Conservation (phyloP, 192 early-diverging fungal species). For the Coemansia sp. region DNA sequence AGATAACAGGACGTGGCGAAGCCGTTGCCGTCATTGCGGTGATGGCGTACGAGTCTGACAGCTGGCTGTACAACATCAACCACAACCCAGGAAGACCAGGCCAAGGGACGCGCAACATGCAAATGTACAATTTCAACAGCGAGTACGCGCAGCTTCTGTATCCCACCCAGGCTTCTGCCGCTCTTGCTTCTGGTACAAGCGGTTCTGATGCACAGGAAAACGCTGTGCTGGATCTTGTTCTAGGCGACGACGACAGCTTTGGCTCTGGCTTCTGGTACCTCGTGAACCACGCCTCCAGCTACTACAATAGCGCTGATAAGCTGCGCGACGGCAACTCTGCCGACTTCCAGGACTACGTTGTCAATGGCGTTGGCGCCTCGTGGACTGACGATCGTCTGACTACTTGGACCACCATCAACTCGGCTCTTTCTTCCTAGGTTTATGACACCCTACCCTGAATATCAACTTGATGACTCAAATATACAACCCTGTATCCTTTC, state of each 20-base stretch:
- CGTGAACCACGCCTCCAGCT: conserved; percentile 11
- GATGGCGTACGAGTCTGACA: conserved; percentile 37
- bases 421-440: conserved; percentile 12
- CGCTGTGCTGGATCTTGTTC: conserved; percentile 39
- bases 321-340: conserved; percentile 31
- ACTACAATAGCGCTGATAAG: conserved; percentile 27
- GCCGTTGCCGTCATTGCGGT: conserved; percentile 32
- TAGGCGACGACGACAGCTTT: conserved; percentile 51
- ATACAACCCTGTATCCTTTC: too few relatives aligned
- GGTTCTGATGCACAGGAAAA: conserved; percentile 10
- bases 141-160: conserved; percentile 30
- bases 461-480: neutral
- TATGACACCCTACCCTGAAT: neutral
- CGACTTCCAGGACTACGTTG: conserved; percentile 44
- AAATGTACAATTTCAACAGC: conserved; percentile 28
- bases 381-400: conserved; percentile 21
- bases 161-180: conserved; percentile 1
- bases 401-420: conserved; percentile 36
- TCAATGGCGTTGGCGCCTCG: conserved; percentile 26
- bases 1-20: conserved; percentile 26
- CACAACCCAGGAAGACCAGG: conserved; percentile 7
- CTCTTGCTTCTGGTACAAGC: neutral
- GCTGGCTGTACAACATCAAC: conserved; percentile 40
- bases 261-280: conserved; percentile 53
- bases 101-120: conserved; percentile 41